Evolutionary conservation across 305 asterid species (phyloP).

Genomic region (Ilex paraguariensis): DNA sequence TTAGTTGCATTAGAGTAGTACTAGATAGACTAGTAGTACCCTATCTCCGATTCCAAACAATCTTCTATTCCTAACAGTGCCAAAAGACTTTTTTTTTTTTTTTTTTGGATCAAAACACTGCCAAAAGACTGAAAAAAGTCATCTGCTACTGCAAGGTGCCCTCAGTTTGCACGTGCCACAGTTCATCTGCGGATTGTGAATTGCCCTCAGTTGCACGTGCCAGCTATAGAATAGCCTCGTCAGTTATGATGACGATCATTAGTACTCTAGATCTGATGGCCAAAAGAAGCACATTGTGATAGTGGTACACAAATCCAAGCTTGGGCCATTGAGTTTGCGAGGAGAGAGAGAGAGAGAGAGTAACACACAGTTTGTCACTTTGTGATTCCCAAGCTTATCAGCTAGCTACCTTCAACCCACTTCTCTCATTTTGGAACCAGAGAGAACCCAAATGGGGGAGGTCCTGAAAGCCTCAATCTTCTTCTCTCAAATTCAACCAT

Average conservation of each 20-base stretch:
- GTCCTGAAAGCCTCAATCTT: conserved; percentile 7
- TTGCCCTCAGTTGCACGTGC: conserved; percentile 14
- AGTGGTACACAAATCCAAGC: neutral
- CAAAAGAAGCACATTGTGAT: neutral
- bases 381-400: conserved; percentile 1
- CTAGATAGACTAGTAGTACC: no score
- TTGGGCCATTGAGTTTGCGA: neutral
- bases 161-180: no score
- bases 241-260: conserved; percentile 10
- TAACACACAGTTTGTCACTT: neutral
- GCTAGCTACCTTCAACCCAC: neutral
- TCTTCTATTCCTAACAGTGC: no score
- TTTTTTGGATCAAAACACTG: no score
- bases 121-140: no score
- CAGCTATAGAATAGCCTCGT: conserved; percentile 12
- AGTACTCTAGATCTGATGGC: conserved; percentile 13
- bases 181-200: no score
- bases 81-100: no score
- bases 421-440: conserved; percentile 6
- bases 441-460: conserved; percentile 33
- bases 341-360: neutral
- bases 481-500: neutral
- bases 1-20: no score
- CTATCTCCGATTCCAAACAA: no score
- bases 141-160: no score